Conservation (phyloP, 192 early-diverging fungal species). For the Chytriomyces hyalinus region DNA sequence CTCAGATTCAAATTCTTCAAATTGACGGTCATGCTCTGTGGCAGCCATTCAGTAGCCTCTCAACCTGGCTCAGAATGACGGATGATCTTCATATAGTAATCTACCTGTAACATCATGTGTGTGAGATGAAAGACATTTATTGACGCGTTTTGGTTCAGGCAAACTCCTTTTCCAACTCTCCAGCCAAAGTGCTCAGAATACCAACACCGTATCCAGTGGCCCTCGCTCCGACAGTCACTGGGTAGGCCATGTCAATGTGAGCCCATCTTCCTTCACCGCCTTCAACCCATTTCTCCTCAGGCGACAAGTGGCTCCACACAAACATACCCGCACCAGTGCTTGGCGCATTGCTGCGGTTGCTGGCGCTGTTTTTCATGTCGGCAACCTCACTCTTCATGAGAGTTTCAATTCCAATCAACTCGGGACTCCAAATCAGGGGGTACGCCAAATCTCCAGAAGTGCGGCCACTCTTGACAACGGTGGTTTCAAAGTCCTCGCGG, state of each 20-base stretch:
- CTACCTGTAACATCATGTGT: too few relatives aligned
- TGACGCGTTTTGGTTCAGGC: neutral
- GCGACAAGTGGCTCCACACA: slow-evolving; percentile 49
- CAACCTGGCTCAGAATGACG: too few relatives aligned
- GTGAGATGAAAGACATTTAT: too few relatives aligned
- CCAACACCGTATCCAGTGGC: slow-evolving; percentile 37
- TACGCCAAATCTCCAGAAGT: slow-evolving; percentile 48
- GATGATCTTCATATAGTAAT: too few relatives aligned
- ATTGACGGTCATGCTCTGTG: too few relatives aligned
- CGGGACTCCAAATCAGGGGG: slow-evolving; percentile 45
- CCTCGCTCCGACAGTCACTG: slow-evolving; percentile 11
- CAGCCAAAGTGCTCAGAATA: slow-evolving; percentile 5
- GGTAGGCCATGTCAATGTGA: slow-evolving; percentile 52
- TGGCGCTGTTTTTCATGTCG: slow-evolving; percentile 58
- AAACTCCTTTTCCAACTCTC: neutral
- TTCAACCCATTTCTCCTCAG: slow-evolving; percentile 39
- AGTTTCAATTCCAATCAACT: slow-evolving; percentile 31
- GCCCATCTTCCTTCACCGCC: slow-evolving; percentile 45
- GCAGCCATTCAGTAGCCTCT: too few relatives aligned
- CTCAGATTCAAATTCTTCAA: too few relatives aligned
- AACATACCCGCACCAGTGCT: slow-evolving; percentile 56
- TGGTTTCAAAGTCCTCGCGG: slow-evolving; percentile 45
- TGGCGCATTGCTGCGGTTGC: slow-evolving; percentile 55
- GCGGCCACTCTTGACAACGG: slow-evolving; percentile 44
- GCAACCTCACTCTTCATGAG: slow-evolving; percentile 44